Percentiles rank a stretch among this genome's conserved stretches.
Conservation (phyloP, 345 rosid species). For the Citrus sinensis region DVS_A1.0 CM039164.1:25259501-25260000, state of each 20-base stretch:
- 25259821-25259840: too few species aligned
- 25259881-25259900: too few species aligned
- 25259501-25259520: neutral
- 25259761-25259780: neutral
- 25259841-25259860: too few species aligned
- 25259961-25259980: too few species aligned
- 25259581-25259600: too few species aligned
- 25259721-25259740: neutral
- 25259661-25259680: neutral
- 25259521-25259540: slow-evolving; percentile 23
- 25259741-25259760: neutral
- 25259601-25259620: neutral
- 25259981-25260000: too few species aligned
- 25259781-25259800: neutral
- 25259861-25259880: too few species aligned
- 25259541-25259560: slow-evolving; percentile 1
- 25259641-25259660: neutral
- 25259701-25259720: neutral
- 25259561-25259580: neutral
- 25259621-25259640: neutral
- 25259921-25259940: too few species aligned
- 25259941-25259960: too few species aligned
- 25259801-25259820: too few species aligned
- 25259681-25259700: neutral
- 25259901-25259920: too few species aligned